These are phyloP conservation scores for Fomitopsis serialis DNA, from an alignment of 768 basidiomycete genomes.

Conservation along the genomic window DNA sequence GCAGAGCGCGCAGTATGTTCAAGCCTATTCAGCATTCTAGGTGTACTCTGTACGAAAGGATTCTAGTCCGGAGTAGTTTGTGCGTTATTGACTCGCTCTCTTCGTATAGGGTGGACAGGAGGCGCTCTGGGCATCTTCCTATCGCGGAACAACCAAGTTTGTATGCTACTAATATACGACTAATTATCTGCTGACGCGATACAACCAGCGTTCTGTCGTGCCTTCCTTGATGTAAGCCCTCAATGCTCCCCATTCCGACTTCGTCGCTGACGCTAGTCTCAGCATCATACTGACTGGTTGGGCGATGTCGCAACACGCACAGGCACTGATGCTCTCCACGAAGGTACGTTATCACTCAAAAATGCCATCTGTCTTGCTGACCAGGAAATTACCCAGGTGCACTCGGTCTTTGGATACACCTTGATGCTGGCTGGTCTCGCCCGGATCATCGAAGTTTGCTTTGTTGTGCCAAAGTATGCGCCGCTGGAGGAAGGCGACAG, in stretches of 20 bases:
- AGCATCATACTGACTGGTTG: slow-evolving; percentile 90
- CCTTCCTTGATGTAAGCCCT: slow-evolving; percentile 69
- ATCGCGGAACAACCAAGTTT: slow-evolving; percentile 68
- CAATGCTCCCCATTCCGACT: neutral
- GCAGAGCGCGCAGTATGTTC: slow-evolving; percentile 2
- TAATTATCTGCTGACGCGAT: neutral
- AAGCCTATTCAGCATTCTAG: slow-evolving; percentile 47
- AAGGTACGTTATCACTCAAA: slow-evolving; percentile 38
- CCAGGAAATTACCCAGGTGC: slow-evolving; percentile 45
- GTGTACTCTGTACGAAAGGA: slow-evolving; percentile 59
- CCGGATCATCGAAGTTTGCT: slow-evolving; percentile 81
- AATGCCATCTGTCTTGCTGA: neutral
- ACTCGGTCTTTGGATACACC: slow-evolving; percentile 78
- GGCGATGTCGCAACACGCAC: slow-evolving; percentile 89
- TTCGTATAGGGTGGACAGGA: slow-evolving; percentile 77
- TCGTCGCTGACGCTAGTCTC: neutral
- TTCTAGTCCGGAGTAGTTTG: neutral
- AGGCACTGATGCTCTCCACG: slow-evolving; percentile 80
- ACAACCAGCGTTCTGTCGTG: slow-evolving; percentile 62
- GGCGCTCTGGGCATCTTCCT: slow-evolving; percentile 86
- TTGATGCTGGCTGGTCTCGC: slow-evolving; percentile 79
- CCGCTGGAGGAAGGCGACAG: slow-evolving; percentile 38
- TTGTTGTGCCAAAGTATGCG: slow-evolving; percentile 43
- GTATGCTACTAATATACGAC: slow-evolving; percentile 4
- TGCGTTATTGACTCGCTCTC: slow-evolving; percentile 2